Evolutionary conservation across 2,329 filamentous ascomycete genomes (phyloP).

Genomic region (Neofusicoccum kwambonambiense): DNA sequence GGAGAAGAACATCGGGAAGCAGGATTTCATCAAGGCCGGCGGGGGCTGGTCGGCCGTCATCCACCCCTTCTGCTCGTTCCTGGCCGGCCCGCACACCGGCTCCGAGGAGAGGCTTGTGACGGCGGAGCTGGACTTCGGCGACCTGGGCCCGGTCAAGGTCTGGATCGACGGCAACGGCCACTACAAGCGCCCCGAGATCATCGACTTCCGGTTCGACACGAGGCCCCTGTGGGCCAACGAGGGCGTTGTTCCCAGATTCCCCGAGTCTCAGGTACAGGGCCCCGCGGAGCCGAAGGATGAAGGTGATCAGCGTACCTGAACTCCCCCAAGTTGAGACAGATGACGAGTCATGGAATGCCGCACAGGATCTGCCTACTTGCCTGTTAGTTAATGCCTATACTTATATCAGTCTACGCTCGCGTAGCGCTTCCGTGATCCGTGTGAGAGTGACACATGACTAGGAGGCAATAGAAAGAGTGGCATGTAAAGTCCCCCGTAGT

Average conservation of each 20-base stretch:
- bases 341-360: background rate
- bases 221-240: slow-evolving; percentile 1
- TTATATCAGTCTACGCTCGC: too few species aligned
- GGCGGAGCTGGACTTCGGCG: slow-evolving; percentile 36
- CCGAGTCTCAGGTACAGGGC: background rate
- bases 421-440: too few species aligned
- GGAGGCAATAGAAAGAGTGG: too few species aligned
- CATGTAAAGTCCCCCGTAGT: too few species aligned
- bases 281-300: background rate
- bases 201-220: slow-evolving; percentile 27
- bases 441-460: too few species aligned
- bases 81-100: slow-evolving; percentile 36
- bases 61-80: slow-evolving; percentile 36
- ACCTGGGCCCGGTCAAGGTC: slow-evolving; percentile 35
- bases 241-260: slow-evolving; percentile 2
- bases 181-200: slow-evolving; percentile 37
- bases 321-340: background rate
- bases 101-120: slow-evolving; percentile 34
- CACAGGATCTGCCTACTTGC: too few species aligned
- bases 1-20: slow-evolving; percentile 35
- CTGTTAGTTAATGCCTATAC: too few species aligned
- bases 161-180: slow-evolving; percentile 40
- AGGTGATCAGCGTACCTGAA: background rate
- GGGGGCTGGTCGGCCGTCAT: slow-evolving; percentile 38
- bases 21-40: slow-evolving; percentile 34